These are phyloP conservation scores for Conticribra guillardii DNA, from an alignment of 108 stramenopile genomes.

Conservation along the genomic window DNA sequence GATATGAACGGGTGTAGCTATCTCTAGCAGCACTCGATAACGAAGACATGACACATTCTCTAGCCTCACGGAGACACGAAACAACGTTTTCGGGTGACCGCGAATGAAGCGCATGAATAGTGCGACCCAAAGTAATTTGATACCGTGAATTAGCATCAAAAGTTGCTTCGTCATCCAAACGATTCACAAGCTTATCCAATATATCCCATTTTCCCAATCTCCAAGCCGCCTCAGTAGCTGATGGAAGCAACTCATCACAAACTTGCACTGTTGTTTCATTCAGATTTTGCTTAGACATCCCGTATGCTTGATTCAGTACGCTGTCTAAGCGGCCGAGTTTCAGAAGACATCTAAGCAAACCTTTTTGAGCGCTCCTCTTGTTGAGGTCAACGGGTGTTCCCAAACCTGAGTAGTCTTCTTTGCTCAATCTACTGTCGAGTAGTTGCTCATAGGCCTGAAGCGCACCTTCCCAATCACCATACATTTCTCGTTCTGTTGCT, in stretches of 20 bases:
- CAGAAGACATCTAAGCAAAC: conserved; percentile 70
- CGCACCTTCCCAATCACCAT: conserved; percentile 75
- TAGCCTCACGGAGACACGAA: conserved; percentile 51
- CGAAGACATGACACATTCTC: conserved; percentile 61
- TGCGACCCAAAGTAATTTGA: conserved; percentile 64
- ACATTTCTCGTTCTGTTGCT: conserved; percentile 69
- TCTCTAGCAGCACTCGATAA: conserved; percentile 75
- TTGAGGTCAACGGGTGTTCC: conserved; percentile 10
- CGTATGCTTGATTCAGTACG: conserved; percentile 79
- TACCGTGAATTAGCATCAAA: conserved; percentile 42
- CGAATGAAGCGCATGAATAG: conserved; percentile 60
- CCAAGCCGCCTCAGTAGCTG: conserved; percentile 88
- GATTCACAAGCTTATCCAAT: conserved; percentile 43
- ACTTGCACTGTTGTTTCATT: conserved; percentile 7
- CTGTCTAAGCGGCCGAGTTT: conserved; percentile 86
- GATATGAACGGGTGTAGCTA: conserved; percentile 76
- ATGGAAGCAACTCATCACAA: conserved; percentile 40
- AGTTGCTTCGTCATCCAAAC: background rate
- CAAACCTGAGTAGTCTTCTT: background rate
- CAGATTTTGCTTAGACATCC: conserved; percentile 36
- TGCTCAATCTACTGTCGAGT: conserved; percentile 38
- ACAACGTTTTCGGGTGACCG: conserved; percentile 31
- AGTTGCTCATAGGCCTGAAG: conserved; percentile 85
- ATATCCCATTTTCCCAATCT: conserved; percentile 82
- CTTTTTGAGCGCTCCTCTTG: conserved; percentile 49